Conservation (phyloP, 192 early-diverging fungal genomes). For the Fimicolochytrium jonesii region DNA sequence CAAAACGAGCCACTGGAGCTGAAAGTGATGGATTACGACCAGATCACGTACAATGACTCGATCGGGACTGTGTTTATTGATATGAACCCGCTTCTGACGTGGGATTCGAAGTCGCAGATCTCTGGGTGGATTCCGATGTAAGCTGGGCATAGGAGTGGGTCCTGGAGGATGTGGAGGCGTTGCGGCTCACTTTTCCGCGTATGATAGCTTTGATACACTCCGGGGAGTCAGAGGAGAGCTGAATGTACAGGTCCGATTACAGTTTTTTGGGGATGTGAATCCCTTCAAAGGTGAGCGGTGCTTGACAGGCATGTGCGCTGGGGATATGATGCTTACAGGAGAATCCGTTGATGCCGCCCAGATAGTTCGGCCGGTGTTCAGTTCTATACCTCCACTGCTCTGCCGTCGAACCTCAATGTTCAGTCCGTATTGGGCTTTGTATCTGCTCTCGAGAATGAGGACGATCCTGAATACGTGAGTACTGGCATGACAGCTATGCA, state of each 20-base stretch:
- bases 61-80: slow-evolving; percentile 77
- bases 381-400: slow-evolving; percentile 59
- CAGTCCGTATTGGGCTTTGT: slow-evolving; percentile 68
- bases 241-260: slow-evolving; percentile 63
- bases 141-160: no score
- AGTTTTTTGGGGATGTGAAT: slow-evolving; percentile 80
- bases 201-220: slow-evolving; percentile 57
- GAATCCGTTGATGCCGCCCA: no score
- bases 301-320: no score
- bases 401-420: slow-evolving; percentile 54
- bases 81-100: slow-evolving; percentile 68
- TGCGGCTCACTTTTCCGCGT: no score
- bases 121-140: slow-evolving; percentile 80
- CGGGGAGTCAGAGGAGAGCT: slow-evolving; percentile 71
- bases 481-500: no score
- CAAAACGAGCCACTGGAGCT: slow-evolving; percentile 81
- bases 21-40: slow-evolving; percentile 70
- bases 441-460: slow-evolving; percentile 57
- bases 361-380: slow-evolving; percentile 46
- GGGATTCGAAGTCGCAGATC: slow-evolving; percentile 59
- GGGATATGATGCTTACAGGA: no score
- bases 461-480: slow-evolving; percentile 75
- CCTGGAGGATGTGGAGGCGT: no score
- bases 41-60: slow-evolving; percentile 67
- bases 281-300: slow-evolving; percentile 71